phyloP scores from a whole-genome alignment of 352 stramenopile genomes.

The Phytophthora ramorum region DNA sequence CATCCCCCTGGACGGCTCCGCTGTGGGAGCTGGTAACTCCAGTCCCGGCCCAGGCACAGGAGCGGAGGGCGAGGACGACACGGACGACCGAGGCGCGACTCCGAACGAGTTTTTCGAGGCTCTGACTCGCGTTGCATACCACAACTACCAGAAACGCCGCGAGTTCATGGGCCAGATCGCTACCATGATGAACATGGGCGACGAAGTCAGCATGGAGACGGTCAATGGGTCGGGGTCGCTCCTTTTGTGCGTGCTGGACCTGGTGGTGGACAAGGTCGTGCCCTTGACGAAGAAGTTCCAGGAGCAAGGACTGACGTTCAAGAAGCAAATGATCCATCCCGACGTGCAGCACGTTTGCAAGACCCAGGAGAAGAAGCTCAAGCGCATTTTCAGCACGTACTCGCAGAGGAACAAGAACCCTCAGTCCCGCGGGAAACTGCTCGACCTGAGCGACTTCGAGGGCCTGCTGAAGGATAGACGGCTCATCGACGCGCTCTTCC shows the following conservation, averaged over 20 bases:
- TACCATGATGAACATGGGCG: conserved; percentile 39
- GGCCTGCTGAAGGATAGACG: conserved; percentile 70
- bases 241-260: conserved; percentile 55
- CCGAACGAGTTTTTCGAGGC: conserved; percentile 87
- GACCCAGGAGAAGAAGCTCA: conserved; percentile 78
- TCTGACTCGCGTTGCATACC: conserved; percentile 68
- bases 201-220: conserved; percentile 17
- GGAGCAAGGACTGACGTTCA: conserved; percentile 83
- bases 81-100: conserved; percentile 67
- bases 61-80: conserved; percentile 49
- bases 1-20: conserved; percentile 5
- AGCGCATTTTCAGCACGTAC: conserved; percentile 75
- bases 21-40: conserved; percentile 12
- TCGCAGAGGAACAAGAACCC: conserved; percentile 83
- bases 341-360: conserved; percentile 84
- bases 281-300: conserved; percentile 82
- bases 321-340: conserved; percentile 84
- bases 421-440: conserved; percentile 69
- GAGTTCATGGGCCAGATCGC: conserved; percentile 48
- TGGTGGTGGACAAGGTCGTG: conserved; percentile 72
- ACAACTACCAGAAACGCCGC: conserved; percentile 74
- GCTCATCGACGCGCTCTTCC: conserved; percentile 79
- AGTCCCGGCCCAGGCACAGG: neutral
- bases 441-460: conserved; percentile 79
- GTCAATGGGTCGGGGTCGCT: conserved; percentile 27